phyloP scores from a whole-genome alignment of 495 filamentous ascomycete genomes.

The Hyaloscypha finlandica region DNA sequence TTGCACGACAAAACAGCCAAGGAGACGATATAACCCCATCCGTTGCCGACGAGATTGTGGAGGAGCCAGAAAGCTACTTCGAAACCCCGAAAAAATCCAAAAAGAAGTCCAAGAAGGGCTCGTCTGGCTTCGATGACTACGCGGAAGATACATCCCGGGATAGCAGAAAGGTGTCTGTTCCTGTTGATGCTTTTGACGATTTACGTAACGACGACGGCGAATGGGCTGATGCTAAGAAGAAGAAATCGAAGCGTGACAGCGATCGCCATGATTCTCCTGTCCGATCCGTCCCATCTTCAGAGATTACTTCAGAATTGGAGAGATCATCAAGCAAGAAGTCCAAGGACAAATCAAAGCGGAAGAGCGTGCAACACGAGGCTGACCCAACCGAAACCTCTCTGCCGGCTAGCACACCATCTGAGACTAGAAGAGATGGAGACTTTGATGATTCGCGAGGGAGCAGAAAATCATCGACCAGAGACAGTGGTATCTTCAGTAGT shows the following conservation, averaged over 20 bases:
- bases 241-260: constrained; percentile 35
- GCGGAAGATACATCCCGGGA: constrained; percentile 16
- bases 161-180: constrained; percentile 26
- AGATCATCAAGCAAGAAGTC: constrained; percentile 37
- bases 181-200: constrained; percentile 38
- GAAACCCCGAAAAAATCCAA: constrained; percentile 31
- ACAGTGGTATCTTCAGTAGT: constrained; percentile 34
- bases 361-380: constrained; percentile 27
- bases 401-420: constrained; percentile 31
- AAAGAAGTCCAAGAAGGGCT: constrained; percentile 33
- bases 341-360: constrained; percentile 32
- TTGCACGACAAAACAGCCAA: constrained; percentile 29
- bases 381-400: constrained; percentile 33
- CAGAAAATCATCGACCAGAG: constrained; percentile 36
- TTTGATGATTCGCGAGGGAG: constrained; percentile 33
- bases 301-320: constrained; percentile 24
- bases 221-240: constrained; percentile 32
- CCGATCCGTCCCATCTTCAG: constrained; percentile 26
- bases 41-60: constrained; percentile 22
- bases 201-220: constrained; percentile 30
- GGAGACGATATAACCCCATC: constrained; percentile 23
- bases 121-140: constrained; percentile 23
- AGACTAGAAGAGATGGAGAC: constrained; percentile 32
- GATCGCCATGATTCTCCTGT: constrained; percentile 33
- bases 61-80: constrained; percentile 31